Percentiles rank a stretch among this genome's conserved stretches.
Evolutionary conservation across 345 rosid genomes (phyloP).

Genomic region (Physaria fendleri): DNA sequence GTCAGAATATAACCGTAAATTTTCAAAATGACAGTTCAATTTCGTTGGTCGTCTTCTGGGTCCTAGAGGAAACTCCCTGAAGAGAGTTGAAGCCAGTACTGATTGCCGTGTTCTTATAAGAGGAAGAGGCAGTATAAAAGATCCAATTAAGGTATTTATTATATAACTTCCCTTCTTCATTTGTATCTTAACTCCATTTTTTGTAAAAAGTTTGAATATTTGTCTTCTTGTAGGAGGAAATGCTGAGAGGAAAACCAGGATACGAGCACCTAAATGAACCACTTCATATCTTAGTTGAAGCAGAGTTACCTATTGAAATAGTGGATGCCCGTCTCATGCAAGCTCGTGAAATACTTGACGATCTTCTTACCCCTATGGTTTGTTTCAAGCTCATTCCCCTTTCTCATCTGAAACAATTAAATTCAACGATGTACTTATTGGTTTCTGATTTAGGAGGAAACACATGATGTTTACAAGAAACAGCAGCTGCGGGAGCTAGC

Average conservation of each 20-base stretch:
- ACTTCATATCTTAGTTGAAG: constrained; percentile 91
- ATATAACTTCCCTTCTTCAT: neutral
- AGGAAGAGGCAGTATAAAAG: constrained; percentile 94
- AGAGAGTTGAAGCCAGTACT: constrained; percentile 94
- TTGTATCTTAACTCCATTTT: neutral
- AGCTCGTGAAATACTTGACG: constrained; percentile 91
- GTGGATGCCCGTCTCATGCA: constrained; percentile 86
- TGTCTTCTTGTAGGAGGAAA: constrained; percentile 60
- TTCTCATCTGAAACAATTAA: neutral
- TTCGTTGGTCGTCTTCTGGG: constrained; percentile 99
- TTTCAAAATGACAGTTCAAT: constrained; percentile 58
- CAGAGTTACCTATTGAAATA: constrained; percentile 84
- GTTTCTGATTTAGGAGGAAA: constrained; percentile 56
- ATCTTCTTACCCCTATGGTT: constrained; percentile 88
- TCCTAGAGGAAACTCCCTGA: constrained; percentile 95
- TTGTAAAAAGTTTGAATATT: neutral
- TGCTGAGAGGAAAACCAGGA: constrained; percentile 95
- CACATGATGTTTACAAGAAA: constrained; percentile 93
- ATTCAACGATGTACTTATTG: neutral
- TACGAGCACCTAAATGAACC: constrained; percentile 95
- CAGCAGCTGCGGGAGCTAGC: constrained; percentile 96
- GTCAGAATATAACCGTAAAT: constrained; percentile 11
- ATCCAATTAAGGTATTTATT: constrained; percentile 61
- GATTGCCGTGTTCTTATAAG: constrained; percentile 91
- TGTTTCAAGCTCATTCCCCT: constrained; percentile 1